These are phyloP conservation scores for Fusarium decemcellulare DNA, from an alignment of 2,329 filamentous ascomycete species.

Conservation along the genomic window DNA sequence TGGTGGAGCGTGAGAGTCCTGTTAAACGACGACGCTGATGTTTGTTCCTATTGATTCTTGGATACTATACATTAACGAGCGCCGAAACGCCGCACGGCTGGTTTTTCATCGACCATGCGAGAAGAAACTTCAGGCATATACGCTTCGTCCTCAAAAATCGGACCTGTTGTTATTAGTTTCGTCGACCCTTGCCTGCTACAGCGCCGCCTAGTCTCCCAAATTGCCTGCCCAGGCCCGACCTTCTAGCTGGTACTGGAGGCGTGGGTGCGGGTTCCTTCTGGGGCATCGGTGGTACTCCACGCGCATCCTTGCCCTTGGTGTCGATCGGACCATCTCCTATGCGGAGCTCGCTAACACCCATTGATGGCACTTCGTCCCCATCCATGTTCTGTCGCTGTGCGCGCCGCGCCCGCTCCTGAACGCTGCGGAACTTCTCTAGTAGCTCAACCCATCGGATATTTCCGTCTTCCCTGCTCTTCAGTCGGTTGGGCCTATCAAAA, in stretches of 20 bases:
- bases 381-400: constrained; percentile 72
- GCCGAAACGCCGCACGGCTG: constrained; percentile 9
- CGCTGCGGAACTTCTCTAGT: constrained; percentile 92
- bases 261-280: constrained; percentile 63
- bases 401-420: constrained; percentile 88
- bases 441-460: constrained; percentile 93
- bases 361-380: constrained; percentile 61
- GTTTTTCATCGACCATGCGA: constrained; percentile 6
- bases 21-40: constrained; percentile 55
- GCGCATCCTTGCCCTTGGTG: constrained; percentile 59
- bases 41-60: constrained; percentile 22
- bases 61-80: constrained; percentile 40
- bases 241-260: constrained; percentile 67
- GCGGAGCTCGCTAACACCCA: constrained; percentile 60
- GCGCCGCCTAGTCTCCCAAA: constrained; percentile 81
- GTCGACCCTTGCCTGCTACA: constrained; percentile 74
- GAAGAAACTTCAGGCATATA: constrained; percentile 13
- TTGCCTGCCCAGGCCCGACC: constrained; percentile 75
- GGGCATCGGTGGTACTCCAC: constrained; percentile 58
- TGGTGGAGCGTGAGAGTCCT: constrained; percentile 75
- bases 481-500: constrained; percentile 81
- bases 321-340: constrained; percentile 58
- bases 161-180: constrained; percentile 51
- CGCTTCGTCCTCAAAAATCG: constrained; percentile 23
- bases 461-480: constrained; percentile 86